These are phyloP conservation scores for Solanum raphanifolium DNA, from an alignment of 257 asterid species.

Conservation along the genomic window DNA sequence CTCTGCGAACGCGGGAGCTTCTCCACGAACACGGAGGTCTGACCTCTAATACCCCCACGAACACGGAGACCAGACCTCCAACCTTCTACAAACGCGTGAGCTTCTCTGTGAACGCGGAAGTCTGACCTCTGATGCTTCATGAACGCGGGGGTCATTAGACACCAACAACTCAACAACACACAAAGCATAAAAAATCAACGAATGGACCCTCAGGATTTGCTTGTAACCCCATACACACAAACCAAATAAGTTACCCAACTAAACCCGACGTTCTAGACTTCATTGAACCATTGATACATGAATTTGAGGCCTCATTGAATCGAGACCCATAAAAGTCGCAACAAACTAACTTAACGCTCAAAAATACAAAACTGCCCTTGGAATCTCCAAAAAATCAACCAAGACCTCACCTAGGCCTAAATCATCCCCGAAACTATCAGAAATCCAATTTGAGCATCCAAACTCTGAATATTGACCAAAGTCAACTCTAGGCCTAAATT, in stretches of 20 bases:
- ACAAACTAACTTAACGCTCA: neutral
- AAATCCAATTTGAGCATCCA: neutral
- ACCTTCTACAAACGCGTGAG: fast-evolving
- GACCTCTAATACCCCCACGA: too few species aligned
- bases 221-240: neutral
- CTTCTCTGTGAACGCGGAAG: too few species aligned
- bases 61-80: too few species aligned
- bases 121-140: too few species aligned
- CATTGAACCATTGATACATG: neutral
- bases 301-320: neutral
- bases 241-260: neutral
- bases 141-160: too few species aligned
- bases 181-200: neutral
- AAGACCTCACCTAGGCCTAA: neutral
- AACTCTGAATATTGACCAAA: neutral
- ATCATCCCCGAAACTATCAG: too few species aligned
- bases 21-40: too few species aligned
- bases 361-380: neutral
- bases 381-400: too few species aligned
- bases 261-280: neutral
- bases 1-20: too few species aligned
- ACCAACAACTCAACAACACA: neutral
- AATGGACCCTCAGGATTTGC: neutral
- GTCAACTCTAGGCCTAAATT: neutral
- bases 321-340: neutral